These are phyloP conservation scores for Leccinum truebloodii DNA, from an alignment of 768 basidiomycete genomes.

Conservation along the genomic window DNA sequence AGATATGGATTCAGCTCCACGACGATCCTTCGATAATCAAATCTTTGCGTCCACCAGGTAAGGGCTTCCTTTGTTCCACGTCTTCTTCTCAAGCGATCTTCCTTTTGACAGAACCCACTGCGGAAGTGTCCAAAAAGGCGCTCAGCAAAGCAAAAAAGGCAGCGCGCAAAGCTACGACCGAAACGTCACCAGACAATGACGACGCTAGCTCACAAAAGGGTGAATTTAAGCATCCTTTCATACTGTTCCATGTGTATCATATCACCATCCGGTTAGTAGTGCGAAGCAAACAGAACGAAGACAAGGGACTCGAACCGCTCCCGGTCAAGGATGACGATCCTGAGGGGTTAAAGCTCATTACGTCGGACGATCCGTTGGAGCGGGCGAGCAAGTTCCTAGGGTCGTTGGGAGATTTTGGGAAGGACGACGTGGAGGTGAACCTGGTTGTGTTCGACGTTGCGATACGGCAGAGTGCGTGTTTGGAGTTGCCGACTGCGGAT, in stretches of 20 bases:
- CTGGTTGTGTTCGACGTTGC: conserved; percentile 77
- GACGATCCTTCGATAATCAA: conserved; percentile 69
- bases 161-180: conserved; percentile 57
- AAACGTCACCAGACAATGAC: conserved; percentile 41
- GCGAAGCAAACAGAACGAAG: conserved; percentile 47
- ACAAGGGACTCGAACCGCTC: conserved; percentile 66
- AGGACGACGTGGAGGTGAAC: conserved; percentile 68
- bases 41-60: conserved; percentile 39
- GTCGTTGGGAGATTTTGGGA: conserved; percentile 57
- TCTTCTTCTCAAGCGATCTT: conserved; percentile 23
- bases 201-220: conserved; percentile 58
- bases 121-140: conserved; percentile 64
- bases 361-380: conserved; percentile 65
- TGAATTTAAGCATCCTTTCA: conserved; percentile 32
- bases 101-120: conserved; percentile 13
- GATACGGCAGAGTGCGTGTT: conserved; percentile 69
- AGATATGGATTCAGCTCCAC: conserved; percentile 75
- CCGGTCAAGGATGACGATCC: conserved; percentile 79
- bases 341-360: conserved; percentile 71
- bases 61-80: conserved; percentile 25
- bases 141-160: conserved; percentile 88
- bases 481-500: not conserved
- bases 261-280: conserved; percentile 20
- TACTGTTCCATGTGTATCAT: conserved; percentile 9
- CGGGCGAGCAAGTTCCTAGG: conserved; percentile 70